phyloP scores from a whole-genome alignment of 2,329 filamentous ascomycete species.

The Fusarium sterilihyphosum region DNA sequence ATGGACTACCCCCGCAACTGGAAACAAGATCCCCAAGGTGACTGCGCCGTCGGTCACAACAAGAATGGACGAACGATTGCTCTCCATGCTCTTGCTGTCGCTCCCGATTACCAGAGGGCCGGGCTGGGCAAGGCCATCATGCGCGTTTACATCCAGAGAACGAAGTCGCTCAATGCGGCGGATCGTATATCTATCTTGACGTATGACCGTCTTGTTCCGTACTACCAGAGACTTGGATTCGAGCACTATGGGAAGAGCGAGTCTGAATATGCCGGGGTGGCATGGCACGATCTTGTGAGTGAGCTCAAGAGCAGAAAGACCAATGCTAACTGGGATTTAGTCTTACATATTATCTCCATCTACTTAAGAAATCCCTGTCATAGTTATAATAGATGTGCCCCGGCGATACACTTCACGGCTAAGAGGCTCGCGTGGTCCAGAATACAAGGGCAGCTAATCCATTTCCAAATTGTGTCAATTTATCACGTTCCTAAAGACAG shows the following conservation, averaged over 20 bases:
- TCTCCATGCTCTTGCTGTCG: slow-evolving; percentile 44
- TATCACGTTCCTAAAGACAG: neutral
- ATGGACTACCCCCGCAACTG: slow-evolving; percentile 42
- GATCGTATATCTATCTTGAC: slow-evolving; percentile 46
- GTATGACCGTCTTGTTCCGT: slow-evolving; percentile 44
- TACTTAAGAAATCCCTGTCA: neutral
- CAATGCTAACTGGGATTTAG: neutral
- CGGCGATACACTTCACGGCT: neutral
- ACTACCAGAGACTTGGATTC: slow-evolving; percentile 46
- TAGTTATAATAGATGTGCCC: neutral
- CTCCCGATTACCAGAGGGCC: slow-evolving; percentile 36
- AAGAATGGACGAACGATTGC: slow-evolving; percentile 42
- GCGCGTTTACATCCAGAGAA: slow-evolving; percentile 33
- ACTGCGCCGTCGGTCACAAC: slow-evolving; percentile 35
- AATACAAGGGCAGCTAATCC: neutral
- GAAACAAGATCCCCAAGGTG: slow-evolving; percentile 31
- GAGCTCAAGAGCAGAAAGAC: neutral
- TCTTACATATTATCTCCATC: slow-evolving; percentile 8
- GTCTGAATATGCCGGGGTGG: slow-evolving; percentile 44
- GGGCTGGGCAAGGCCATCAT: slow-evolving; percentile 44
- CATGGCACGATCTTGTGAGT: slow-evolving; percentile 46
- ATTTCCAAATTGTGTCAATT: neutral
- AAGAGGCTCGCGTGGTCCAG: neutral
- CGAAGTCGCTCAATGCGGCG: slow-evolving; percentile 22
- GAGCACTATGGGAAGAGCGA: slow-evolving; percentile 46